Base-by-base conservation (phyloP, 1,139 yeast species). In the Yamadazyma sp. region DNA sequence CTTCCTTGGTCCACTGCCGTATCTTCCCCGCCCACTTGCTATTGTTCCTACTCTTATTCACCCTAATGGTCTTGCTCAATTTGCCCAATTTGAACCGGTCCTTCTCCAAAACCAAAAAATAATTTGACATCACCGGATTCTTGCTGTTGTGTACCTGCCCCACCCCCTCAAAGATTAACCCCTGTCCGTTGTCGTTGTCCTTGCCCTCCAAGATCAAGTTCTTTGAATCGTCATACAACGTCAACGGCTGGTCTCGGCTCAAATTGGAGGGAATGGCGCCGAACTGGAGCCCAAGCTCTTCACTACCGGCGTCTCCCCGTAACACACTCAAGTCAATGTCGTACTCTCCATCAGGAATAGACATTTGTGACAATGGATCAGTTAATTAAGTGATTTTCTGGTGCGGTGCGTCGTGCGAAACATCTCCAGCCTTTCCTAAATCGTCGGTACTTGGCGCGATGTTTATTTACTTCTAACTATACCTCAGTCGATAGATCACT, bases 251-350 rank as follows among this genome's bases (percentile, higher is more conserved):
- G 3, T 55, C 37, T 37, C 60, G 68, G 46, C 70, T 74, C 70
- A 70, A 61, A 27, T 71, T 61, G 37, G 65, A 70, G 5, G 75
- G 74, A n/a, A 67, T 57, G 41, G 65, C 62, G 21, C 74, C 75
- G 46, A 70, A 70, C 20, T 75, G 55, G 24, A 71, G 52, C 8
- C 73, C 75, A 29, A 70, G 50, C 5, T 51, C 47, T 11, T 51
- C 54, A 27, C 38, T 39, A 11, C 30, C 23, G 7, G 28, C n/a
- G 34, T 39, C 25, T 44, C 43, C 37, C 12, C 47, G 52, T 13
- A 67, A 51, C n/a, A 52, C 58, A 27, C 62, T 53, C 27, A 70
- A 48, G 43, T 70, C 76, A 33, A 71, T 60, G 29, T 67, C 74
- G 46, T 71, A 71, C 45, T 71, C 77, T 12, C 77, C 77, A 51